Base-by-base conservation (phyloP, 768 basidiomycete genomes). In the Mycena pura region DNA sequence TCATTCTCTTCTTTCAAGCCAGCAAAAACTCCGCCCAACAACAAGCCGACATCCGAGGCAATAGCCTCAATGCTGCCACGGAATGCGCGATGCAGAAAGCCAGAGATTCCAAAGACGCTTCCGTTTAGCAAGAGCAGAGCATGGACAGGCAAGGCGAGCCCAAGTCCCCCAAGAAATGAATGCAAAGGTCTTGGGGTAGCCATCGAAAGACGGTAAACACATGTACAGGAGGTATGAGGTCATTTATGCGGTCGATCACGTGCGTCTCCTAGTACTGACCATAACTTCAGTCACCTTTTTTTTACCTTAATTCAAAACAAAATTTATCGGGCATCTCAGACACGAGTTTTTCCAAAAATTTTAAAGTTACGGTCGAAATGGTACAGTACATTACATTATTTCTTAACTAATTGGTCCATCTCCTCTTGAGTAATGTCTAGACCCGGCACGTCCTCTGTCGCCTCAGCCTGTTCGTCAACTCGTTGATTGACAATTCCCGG, bases 51-150 rank as follows among this genome's bases (percentile, higher is more conserved):
- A 8, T 79, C 78, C 7, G 79, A 80, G 2, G 73, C 71, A 1
- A 76, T 49, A 4, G 78, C 80, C 46, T 85, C 86, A 28, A 66
- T 64, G 58, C 73, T 71, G 17, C 86, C 84, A 25, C 76, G 75
- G 7, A 79, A 70, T 0, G 83, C 78, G 46, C 80, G 77, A 68
- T 87, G 84, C 3, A 88, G 65, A 63, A 87, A 87, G 17, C 86
- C 86, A 24, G 86, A 87, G 51, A 88, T 82, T 1, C 87, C 87
- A 61, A 86, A 84, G 45, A 82, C 79, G 56, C 75, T 77, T 22
- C 86, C 85, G 56, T 86, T 87, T 38, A 86, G 76, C 14, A 84
- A 68, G 28, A 85, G 70, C 5, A 88, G 73, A 15, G 81, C 71
- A 64, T 87, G 83, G 3, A 82, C 80, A 1, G 87, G 77, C 31